Evolutionary conservation across 345 rosid species (phyloP), one percentile per base, ranked within the genome.

Genomic region (Eucalyptus viminalis): DNA sequence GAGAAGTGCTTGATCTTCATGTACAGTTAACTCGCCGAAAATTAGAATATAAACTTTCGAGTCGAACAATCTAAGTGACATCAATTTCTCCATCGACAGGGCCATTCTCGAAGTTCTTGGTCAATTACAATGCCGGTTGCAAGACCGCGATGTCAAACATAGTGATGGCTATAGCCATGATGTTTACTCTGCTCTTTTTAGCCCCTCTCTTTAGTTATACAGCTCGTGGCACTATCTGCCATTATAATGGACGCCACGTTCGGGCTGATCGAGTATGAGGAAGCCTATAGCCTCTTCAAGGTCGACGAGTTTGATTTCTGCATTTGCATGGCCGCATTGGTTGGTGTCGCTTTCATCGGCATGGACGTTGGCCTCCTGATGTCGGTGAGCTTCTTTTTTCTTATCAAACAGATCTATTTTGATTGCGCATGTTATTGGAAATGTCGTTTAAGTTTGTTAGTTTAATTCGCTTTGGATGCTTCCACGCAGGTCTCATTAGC

Each of bases 141-240:
- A 93, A 86, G 88, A 94, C 97, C 37, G 93, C 93, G 3, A 94
- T 96, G 97, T 92, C 99, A 6, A 97, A 97, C 87, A 65, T 97
- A 11, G 94, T 96, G 13, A 96, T 96, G 99, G 94, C 96, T 10
- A 6, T 95, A 19, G 93, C 94, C 94, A 97, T 96, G 99, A 95
- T 95, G 97, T 91, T 96, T 11, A 93, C 94, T 37, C 96, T 97
- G 45, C 91, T 97, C 13, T 91, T 96, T 91, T 89, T 96, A 72
- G 99, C 99, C n/a, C 99, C 98, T 21, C 49, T 96, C 72, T 97
- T 97, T 85, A 95, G 95, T 80, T 95, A 97, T 91, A 96, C 99
- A 5, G 97, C 99, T 80, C 91, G 99, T 95, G 45, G 98, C 96
- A 53, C 94, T 97, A 19, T 96, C 99, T 14, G 95, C 99, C 65